Base-by-base conservation (phyloP, 306 rosid species). In the Vachellia pachyceras region DNA sequence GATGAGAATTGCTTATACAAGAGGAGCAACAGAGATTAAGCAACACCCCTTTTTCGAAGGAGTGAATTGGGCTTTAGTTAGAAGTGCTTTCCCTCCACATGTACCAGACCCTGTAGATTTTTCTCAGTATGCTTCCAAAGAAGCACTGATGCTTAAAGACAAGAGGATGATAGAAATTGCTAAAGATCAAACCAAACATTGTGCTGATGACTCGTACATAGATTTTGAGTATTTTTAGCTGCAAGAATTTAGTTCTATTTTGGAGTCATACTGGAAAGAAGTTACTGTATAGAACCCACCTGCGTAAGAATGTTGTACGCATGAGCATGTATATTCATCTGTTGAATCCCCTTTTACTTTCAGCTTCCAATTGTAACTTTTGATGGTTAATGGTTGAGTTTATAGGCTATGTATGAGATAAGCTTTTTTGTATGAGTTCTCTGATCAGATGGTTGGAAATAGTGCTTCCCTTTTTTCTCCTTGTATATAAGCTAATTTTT, bases 21-120 rank as follows among this genome's bases (percentile, higher is more conserved):
- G 98, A 77, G 98, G 97, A 25, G 98, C 98, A n/a, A 92, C 97
- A 33, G 97, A 94, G 50, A 88, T 94, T n/a, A 94, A 92, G 15
- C 98, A 92, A 25, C 97, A 94, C 75, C 97, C 95, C 0, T 94
- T 94, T 83, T 94, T 94, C 35, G 95, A 94, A 70, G 98, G 97
- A 37, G 91, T 94, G 72, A 94, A 94, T 77, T 94, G 98, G 97
- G 98, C 98, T n/a, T 85, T 94, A 0, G 94, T 94, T 20, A 92
- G 98, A 88, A 83, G 97, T 76, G 98, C 94, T 42, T 63, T 39
- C 41, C 97, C 98, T 79, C 98, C 98, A 3, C 94, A 90, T 61
- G 20, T 92, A 66, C 97, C 98, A 29, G 95, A 94, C 0, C 75
- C 89, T 29, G 76, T 94, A 66, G 92, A 92, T 79, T 89, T 87